Evolutionary conservation across 2,329 filamentous ascomycete species (phyloP).

Genomic region (Fusarium hainanense): DNA sequence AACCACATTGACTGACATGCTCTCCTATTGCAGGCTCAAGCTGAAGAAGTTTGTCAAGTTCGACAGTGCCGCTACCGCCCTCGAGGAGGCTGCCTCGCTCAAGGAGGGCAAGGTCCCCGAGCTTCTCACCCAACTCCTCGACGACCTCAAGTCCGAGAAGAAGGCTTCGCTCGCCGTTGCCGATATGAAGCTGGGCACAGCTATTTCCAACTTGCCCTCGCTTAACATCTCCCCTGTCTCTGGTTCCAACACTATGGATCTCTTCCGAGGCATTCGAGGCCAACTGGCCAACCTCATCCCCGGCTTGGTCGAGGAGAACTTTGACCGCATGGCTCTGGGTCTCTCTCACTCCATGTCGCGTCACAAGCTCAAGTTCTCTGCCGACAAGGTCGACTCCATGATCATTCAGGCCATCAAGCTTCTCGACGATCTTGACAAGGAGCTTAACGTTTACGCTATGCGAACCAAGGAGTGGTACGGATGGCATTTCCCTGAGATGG

Average conservation of each 20-base stretch:
- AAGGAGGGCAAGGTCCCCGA: slow-evolving; percentile 96
- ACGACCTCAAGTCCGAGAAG: slow-evolving; percentile 95
- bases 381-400: slow-evolving; percentile 99
- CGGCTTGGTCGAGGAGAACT: slow-evolving; percentile 83
- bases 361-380: slow-evolving; percentile 98
- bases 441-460: slow-evolving; percentile 99
- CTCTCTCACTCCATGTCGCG: slow-evolving; percentile 96
- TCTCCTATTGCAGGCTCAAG: slow-evolving; percentile 73
- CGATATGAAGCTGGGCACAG: slow-evolving; percentile 89
- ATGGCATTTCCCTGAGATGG: slow-evolving; percentile 99
- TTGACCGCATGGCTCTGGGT: slow-evolving; percentile 95
- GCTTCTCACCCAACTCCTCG: slow-evolving; percentile 82
- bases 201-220: slow-evolving; percentile 91
- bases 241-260: slow-evolving; percentile 69
- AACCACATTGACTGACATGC: slow-evolving; percentile 13
- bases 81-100: slow-evolving; percentile 89
- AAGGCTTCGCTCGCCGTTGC: slow-evolving; percentile 95
- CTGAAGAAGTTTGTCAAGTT: slow-evolving; percentile 98
- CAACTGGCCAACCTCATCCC: slow-evolving; percentile 92
- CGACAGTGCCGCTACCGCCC: slow-evolving; percentile 87
- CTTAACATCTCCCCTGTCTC: slow-evolving; percentile 88
- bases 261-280: slow-evolving; percentile 94
- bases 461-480: slow-evolving; percentile 99
- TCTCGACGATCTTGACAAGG: slow-evolving; percentile 97
- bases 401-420: slow-evolving; percentile 96